A percentile compares a stretch with the other conserved stretches of the same genome.
Conservation (phyloP, 768 basidiomycete species). For the Mycena capillaripes region DNA sequence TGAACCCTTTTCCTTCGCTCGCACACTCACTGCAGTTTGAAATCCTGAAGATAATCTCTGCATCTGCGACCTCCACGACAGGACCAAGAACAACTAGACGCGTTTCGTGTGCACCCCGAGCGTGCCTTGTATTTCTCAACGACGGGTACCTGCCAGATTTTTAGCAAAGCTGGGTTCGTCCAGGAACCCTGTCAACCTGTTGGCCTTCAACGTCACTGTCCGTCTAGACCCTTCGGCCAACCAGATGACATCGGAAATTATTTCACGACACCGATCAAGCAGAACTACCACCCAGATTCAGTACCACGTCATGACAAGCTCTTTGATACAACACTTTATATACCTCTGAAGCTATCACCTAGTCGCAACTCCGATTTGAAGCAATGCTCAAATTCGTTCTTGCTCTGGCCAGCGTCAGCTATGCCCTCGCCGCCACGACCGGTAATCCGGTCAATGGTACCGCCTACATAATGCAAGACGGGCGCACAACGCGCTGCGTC, state of each 20-base stretch:
- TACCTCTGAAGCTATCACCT: background rate
- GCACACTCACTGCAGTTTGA: no score
- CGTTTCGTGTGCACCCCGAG: no score
- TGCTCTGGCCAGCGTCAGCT: slow-evolving; percentile 16
- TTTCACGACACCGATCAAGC: background rate
- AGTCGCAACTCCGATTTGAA: slow-evolving; percentile 11
- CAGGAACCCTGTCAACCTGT: slow-evolving; percentile 18
- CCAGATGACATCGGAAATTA: slow-evolving; percentile 9
- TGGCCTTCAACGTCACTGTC: slow-evolving; percentile 3
- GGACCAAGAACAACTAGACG: no score
- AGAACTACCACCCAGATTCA: background rate
- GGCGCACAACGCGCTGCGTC: slow-evolving; percentile 23
- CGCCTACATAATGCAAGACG: slow-evolving; percentile 22
- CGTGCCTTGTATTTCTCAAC: no score
- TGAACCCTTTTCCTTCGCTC: no score
- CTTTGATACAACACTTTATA: slow-evolving; percentile 20
- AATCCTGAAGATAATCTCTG: no score
- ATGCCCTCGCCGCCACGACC: slow-evolving; percentile 20
- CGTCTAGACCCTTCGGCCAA: slow-evolving; percentile 7
- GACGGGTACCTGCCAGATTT: no score
- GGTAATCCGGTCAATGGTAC: slow-evolving; percentile 15
- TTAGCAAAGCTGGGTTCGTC: slow-evolving; percentile 6
- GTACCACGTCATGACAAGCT: slow-evolving; percentile 6
- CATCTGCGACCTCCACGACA: no score
- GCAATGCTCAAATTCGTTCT: slow-evolving; percentile 17